phyloP scores from a whole-genome alignment of 2,329 filamentous ascomycete species.

The Juglanconis juglandina region DNA sequence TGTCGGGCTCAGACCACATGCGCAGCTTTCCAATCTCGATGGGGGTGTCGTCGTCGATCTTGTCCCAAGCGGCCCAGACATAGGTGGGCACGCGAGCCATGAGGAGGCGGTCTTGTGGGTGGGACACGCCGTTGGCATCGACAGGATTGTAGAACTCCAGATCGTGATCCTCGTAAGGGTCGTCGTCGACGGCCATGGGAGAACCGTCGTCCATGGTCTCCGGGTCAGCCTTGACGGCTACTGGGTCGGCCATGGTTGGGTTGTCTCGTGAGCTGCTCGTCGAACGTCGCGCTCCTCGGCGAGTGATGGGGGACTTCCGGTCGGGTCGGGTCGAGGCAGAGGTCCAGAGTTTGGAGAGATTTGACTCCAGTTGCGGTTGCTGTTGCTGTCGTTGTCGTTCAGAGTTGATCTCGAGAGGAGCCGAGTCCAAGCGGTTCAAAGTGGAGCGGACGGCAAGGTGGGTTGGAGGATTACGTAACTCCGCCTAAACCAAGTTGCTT shows the following conservation, averaged over 20 bases:
- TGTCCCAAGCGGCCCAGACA: constrained; percentile 75
- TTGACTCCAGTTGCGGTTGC: too few relatives aligned
- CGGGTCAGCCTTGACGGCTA: constrained; percentile 43
- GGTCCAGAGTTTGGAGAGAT: too few relatives aligned
- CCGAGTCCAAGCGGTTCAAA: too few relatives aligned
- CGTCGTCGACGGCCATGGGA: constrained; percentile 52
- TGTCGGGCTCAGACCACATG: constrained; percentile 51
- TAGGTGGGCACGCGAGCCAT: constrained; percentile 75
- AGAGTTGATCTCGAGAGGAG: too few relatives aligned
- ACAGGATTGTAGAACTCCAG: constrained; percentile 51
- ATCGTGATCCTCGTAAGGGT: constrained; percentile 58
- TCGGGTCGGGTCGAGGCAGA: background rate
- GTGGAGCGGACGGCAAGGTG: too few relatives aligned
- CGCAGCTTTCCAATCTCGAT: constrained; percentile 76
- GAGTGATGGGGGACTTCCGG: background rate
- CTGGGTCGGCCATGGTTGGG: constrained; percentile 18
- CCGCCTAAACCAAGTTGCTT: too few relatives aligned
- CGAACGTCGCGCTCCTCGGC: too few relatives aligned
- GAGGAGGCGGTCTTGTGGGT: constrained; percentile 53
- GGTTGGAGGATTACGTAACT: too few relatives aligned
- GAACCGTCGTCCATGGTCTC: constrained; percentile 35
- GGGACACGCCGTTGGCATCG: constrained; percentile 25
- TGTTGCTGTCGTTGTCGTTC: too few relatives aligned
- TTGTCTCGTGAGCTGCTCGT: background rate
- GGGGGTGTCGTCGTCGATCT: constrained; percentile 75